A percentile compares a stretch with the other conserved stretches of the same genome.
These are phyloP conservation scores for Parietaria judaica DNA, from an alignment of 306 rosid genomes.

Conservation along the genomic window DNA sequence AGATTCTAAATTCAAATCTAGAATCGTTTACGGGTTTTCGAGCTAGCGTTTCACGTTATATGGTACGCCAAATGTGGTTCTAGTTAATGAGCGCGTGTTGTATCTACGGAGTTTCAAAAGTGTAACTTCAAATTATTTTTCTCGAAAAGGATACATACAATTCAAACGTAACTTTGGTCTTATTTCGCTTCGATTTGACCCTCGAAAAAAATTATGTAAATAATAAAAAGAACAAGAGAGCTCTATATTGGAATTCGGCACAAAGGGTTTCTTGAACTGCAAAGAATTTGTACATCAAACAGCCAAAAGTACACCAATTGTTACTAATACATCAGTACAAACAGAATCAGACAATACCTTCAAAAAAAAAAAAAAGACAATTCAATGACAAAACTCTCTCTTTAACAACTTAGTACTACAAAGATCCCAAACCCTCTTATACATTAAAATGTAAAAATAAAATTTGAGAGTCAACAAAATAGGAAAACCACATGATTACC, in stretches of 20 bases:
- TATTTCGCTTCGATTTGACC: neutral
- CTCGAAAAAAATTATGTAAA: no score
- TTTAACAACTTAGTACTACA: neutral
- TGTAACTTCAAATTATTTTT: neutral
- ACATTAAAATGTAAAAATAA: no score
- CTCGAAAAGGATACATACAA: neutral
- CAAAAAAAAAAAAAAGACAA: neutral
- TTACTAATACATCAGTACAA: slow-evolving; percentile 13
- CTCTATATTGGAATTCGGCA: neutral
- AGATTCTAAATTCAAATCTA: no score
- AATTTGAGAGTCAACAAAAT: neutral
- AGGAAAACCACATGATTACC: neutral
- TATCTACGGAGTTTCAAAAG: no score
- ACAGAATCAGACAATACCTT: slow-evolving; percentile 4
- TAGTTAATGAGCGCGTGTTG: no score
- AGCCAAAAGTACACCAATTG: slow-evolving; percentile 21
- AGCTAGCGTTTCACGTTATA: no score
- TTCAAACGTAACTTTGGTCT: neutral
- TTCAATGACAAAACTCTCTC: neutral
- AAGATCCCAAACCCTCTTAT: neutral
- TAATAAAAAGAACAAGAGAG: neutral
- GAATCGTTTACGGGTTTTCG: no score
- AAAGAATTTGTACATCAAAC: slow-evolving; percentile 45
- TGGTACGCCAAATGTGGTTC: no score
- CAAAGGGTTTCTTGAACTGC: slow-evolving; percentile 25